phyloP scores from a whole-genome alignment of 2,329 filamentous ascomycete species.

The Botrytis tulipae region DNA sequence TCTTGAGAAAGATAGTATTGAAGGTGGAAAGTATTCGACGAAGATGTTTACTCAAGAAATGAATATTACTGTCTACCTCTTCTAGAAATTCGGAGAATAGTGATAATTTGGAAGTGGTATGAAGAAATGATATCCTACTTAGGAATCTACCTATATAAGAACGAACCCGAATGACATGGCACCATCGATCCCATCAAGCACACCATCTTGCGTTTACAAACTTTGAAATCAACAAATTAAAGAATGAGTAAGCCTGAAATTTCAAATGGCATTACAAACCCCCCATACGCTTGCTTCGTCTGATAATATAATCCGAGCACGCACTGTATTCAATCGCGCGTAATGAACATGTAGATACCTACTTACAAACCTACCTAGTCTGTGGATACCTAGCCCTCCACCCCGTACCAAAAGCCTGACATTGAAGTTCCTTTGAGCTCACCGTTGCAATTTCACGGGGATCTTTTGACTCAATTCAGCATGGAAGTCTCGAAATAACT shows the following conservation, averaged over 20 bases:
- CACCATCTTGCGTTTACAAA: constrained; percentile 14
- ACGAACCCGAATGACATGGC: constrained; percentile 11
- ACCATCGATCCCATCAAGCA: constrained; percentile 20
- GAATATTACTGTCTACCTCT: neutral
- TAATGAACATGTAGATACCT: neutral
- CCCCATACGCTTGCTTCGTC: constrained; percentile 12
- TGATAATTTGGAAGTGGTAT: neutral
- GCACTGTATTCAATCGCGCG: neutral
- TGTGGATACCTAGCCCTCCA: neutral
- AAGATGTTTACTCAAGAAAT: neutral
- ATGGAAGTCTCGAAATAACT: neutral
- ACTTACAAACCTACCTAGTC: neutral
- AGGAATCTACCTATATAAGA: constrained; percentile 12
- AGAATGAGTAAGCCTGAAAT: constrained; percentile 12
- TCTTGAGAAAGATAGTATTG: constrained; percentile 10
- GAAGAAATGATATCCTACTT: neutral
- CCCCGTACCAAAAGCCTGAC: neutral
- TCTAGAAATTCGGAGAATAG: neutral
- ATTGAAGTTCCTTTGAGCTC: neutral
- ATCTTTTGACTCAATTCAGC: neutral
- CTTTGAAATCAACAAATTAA: neutral
- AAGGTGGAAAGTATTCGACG: neutral
- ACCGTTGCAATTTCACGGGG: neutral
- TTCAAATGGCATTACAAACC: neutral
- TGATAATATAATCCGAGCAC: neutral